Evolutionary conservation across 495 filamentous ascomycete species (phyloP).

Genomic region (Penicillium canariense): DNA sequence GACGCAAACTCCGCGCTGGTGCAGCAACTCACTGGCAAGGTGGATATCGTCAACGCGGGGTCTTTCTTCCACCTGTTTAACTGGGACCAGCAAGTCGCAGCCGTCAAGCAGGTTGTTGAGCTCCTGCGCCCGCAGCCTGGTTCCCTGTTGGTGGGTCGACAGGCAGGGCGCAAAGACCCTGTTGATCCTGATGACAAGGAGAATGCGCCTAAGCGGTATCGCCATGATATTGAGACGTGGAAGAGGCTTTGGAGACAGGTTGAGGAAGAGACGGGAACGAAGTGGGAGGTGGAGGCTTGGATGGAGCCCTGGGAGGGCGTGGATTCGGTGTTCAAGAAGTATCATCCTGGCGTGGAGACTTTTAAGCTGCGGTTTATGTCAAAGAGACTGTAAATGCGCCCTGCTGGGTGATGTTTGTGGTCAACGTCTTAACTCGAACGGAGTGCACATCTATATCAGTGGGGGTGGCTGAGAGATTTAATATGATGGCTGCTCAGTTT

Average conservation of each 20-base stretch:
- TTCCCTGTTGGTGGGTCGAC: constrained; percentile 48
- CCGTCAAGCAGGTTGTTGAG: constrained; percentile 44
- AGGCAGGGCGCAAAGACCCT: constrained; percentile 38
- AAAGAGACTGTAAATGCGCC: too few relatives aligned
- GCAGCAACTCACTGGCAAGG: constrained; percentile 36
- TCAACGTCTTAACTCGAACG: too few relatives aligned
- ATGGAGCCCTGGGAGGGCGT: constrained; percentile 19
- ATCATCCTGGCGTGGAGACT: constrained; percentile 14
- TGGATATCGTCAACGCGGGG: constrained; percentile 55
- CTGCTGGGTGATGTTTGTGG: too few relatives aligned
- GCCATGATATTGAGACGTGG: constrained; percentile 47
- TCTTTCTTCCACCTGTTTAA: constrained; percentile 62
- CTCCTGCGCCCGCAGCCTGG: constrained; percentile 45
- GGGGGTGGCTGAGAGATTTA: too few relatives aligned
- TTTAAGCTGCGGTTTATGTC: constrained; percentile 23
- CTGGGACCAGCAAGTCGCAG: constrained; percentile 49
- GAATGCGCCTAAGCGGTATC: constrained; percentile 26
- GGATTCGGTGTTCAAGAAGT: constrained; percentile 11
- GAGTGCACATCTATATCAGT: too few relatives aligned
- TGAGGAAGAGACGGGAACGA: constrained; percentile 41
- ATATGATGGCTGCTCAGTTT: too few relatives aligned
- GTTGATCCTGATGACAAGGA: constrained; percentile 23
- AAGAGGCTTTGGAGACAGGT: constrained; percentile 51
- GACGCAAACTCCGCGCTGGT: constrained; percentile 35
- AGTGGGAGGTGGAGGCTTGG: constrained; percentile 40